Percentiles rank a stretch among this genome's conserved stretches.
phyloP scores from a whole-genome alignment of 345 rosid genomes.

The Hevea brasiliensis region DNA sequence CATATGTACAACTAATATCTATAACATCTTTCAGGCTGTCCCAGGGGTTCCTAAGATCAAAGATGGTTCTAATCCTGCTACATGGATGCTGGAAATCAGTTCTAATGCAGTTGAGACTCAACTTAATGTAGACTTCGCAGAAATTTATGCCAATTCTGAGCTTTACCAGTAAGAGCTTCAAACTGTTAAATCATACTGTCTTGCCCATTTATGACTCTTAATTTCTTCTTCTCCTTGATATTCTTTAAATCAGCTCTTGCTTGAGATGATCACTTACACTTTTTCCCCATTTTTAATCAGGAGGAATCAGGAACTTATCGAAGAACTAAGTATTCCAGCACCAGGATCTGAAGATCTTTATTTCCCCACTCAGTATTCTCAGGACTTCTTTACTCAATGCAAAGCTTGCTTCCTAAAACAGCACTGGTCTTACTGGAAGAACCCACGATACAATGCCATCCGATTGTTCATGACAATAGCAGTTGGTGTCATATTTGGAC shows the following conservation, averaged over 20 bases:
- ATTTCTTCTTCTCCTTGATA: not conserved
- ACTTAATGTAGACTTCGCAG: constrained; percentile 24
- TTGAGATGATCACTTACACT: not conserved
- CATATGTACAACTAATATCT: not conserved
- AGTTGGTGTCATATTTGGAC: constrained; percentile 24
- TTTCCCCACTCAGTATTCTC: constrained; percentile 21
- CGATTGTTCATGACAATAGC: constrained; percentile 16
- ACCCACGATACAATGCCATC: constrained; percentile 16
- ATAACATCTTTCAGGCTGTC: constrained; percentile 3
- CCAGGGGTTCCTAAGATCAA: constrained; percentile 24
- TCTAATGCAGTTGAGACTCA: constrained; percentile 16
- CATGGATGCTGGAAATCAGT: constrained; percentile 32
- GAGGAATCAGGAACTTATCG: constrained; percentile 21
- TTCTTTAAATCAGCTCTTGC: not conserved
- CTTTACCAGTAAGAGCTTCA: constrained; percentile 13
- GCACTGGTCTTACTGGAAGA: constrained; percentile 25
- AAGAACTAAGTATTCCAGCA: constrained; percentile 16
- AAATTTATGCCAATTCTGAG: constrained; percentile 21
- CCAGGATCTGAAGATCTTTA: constrained; percentile 24
- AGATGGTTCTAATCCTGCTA: constrained; percentile 29
- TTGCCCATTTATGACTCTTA: not conserved
- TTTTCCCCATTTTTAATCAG: not conserved
- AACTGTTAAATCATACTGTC: not conserved
- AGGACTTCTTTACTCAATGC: constrained; percentile 18
- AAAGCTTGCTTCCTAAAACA: constrained; percentile 29